Conservation (phyloP, 208 protist genomes). For the Leishmania martiniquensis region DNA sequence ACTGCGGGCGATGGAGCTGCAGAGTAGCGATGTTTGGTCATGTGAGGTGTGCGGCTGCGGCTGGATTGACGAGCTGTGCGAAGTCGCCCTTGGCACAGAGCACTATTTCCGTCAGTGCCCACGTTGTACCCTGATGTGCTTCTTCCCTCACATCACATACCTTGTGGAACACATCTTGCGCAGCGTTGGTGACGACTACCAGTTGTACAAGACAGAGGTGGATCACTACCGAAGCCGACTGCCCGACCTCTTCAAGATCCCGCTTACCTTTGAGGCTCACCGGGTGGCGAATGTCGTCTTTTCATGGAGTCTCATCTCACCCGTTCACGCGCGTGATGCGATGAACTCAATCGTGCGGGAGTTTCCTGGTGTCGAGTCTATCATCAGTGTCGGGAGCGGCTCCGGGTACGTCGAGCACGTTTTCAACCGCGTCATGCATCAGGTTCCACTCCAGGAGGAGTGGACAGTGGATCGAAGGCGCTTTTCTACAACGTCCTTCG, state of each 20-base stretch:
- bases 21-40: conserved; percentile 53
- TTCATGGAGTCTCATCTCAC: conserved; percentile 86
- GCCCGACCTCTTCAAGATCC: conserved; percentile 84
- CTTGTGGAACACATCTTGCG: conserved; percentile 72
- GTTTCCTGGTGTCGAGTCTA: conserved; percentile 55
- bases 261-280: conserved; percentile 85
- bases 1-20: conserved; percentile 40
- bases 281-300: conserved; percentile 77
- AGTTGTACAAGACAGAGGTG: conserved; percentile 79
- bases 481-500: conserved; percentile 58
- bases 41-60: conserved; percentile 82
- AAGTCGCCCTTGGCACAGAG: conserved; percentile 66
- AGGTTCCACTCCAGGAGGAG: conserved; percentile 32
- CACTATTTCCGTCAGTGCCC: conserved; percentile 79
- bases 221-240: conserved; percentile 66
- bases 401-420: conserved; percentile 89
- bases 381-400: conserved; percentile 86
- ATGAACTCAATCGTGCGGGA: conserved; percentile 57
- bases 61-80: conserved; percentile 56
- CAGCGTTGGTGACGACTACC: conserved; percentile 81
- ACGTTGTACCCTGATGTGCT: conserved; percentile 78
- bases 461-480: conserved; percentile 38
- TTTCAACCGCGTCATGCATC: conserved; percentile 86
- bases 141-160: conserved; percentile 83
- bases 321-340: conserved; percentile 65